phyloP scores from a whole-genome alignment of 345 rosid genomes.

The Ricinus communis region DNA sequence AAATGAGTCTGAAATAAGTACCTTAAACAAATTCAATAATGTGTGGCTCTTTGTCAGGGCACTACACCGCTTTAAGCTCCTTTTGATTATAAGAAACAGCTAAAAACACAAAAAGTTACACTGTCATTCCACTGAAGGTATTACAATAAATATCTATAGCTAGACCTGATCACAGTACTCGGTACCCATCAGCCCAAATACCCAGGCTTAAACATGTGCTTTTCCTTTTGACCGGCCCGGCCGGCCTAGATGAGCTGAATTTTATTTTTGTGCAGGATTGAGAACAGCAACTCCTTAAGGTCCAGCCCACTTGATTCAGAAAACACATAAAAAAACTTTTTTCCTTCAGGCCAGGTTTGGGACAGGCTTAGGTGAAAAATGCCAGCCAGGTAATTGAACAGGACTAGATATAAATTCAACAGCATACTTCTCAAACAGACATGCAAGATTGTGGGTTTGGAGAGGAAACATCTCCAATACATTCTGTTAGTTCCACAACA shows the following conservation, averaged over 20 bases:
- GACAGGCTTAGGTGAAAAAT: too few relatives aligned
- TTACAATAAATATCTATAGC: not conserved
- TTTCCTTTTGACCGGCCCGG: too few relatives aligned
- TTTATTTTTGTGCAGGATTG: too few relatives aligned
- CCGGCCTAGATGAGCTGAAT: too few relatives aligned
- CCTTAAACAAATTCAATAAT: slow-evolving; percentile 86
- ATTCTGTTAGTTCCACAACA: not conserved
- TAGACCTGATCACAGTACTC: too few relatives aligned
- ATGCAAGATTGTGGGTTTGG: not conserved
- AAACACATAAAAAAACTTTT: too few relatives aligned
- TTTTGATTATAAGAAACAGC: slow-evolving; percentile 87
- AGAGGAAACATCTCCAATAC: not conserved
- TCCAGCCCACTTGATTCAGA: too few relatives aligned
- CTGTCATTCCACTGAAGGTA: slow-evolving; percentile 10
- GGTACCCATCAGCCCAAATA: too few relatives aligned
- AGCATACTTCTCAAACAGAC: not conserved
- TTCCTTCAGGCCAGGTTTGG: too few relatives aligned
- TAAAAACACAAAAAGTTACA: slow-evolving; percentile 32
- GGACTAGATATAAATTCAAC: not conserved
- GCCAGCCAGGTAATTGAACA: too few relatives aligned
- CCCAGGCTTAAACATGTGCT: too few relatives aligned
- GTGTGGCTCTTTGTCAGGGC: slow-evolving; percentile 85
- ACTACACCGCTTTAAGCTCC: slow-evolving; percentile 97
- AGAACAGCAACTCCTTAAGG: too few relatives aligned
- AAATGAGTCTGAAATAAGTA: slow-evolving; percentile 25